These are phyloP conservation scores for Quercus cerris DNA, from an alignment of 306 rosid genomes.

Conservation along the genomic window DNA sequence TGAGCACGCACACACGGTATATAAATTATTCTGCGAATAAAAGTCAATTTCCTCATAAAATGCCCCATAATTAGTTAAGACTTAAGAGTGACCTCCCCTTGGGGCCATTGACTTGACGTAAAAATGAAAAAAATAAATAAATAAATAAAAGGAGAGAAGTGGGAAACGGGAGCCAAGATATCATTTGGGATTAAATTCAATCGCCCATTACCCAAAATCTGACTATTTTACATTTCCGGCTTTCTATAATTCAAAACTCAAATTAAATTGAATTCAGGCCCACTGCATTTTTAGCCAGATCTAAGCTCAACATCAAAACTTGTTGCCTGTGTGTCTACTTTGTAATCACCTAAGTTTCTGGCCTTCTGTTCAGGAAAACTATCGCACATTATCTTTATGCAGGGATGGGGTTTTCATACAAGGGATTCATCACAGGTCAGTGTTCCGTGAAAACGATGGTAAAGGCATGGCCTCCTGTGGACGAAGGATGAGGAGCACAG, in stretches of 20 bases:
- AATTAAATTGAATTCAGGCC: constrained; percentile 9
- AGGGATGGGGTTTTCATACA: constrained; percentile 2
- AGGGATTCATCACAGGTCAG: constrained; percentile 42
- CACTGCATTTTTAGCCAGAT: constrained; percentile 12
- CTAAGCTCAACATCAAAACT: constrained; percentile 10
- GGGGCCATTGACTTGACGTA: not conserved
- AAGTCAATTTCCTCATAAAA: constrained; percentile 25
- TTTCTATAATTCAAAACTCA: constrained; percentile 22
- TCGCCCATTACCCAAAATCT: constrained; percentile 21
- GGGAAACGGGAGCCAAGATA: not conserved
- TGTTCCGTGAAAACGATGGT: constrained; percentile 91
- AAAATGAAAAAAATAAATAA: not conserved
- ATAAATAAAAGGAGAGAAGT: too few relatives aligned
- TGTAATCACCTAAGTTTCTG: not conserved
- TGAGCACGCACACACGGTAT: too few relatives aligned
- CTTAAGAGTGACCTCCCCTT: not conserved
- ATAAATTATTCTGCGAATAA: constrained; percentile 8
- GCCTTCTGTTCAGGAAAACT: not conserved
- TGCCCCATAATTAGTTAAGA: not conserved
- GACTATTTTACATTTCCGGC: constrained; percentile 36
- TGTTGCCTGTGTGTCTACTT: not conserved
- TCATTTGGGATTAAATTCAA: constrained; percentile 12
- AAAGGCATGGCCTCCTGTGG: constrained; percentile 90
- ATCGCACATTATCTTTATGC: not conserved
- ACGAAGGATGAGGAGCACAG: constrained; percentile 79